phyloP scores from a whole-genome alignment of 768 basidiomycete species.

The Trametes cinnabarina region DNA sequence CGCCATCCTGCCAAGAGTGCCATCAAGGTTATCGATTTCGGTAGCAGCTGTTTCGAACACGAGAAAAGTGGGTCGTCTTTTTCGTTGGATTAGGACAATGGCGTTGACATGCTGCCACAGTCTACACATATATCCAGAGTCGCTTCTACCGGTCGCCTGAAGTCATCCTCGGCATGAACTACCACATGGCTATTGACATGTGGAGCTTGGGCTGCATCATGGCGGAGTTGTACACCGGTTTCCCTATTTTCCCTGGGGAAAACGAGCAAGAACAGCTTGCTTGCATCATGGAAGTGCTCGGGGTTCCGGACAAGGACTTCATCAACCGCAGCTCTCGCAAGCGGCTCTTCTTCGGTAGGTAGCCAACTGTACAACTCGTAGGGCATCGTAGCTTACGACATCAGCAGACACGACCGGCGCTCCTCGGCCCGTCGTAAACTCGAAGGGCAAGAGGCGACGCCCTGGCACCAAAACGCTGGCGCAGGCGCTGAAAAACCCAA shows the following conservation, averaged over 20 bases:
- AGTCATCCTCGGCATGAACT: conserved; percentile 98
- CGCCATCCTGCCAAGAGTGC: conserved; percentile 94
- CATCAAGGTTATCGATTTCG: conserved; percentile 98
- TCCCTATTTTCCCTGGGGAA: conserved; percentile 98
- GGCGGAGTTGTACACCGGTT: conserved; percentile 95
- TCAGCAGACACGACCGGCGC: conserved; percentile 83
- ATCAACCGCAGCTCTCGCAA: conserved; percentile 91
- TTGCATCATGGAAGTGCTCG: conserved; percentile 99
- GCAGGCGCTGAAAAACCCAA: conserved; percentile 82
- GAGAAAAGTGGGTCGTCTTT: conserved; percentile 78
- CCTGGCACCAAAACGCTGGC: conserved; percentile 89
- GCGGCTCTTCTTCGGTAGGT: conserved; percentile 92
- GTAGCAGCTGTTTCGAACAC: conserved; percentile 96
- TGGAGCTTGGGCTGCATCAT: conserved; percentile 99
- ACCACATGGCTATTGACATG: conserved; percentile 99
- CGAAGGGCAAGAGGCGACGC: conserved; percentile 89
- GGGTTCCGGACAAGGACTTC: conserved; percentile 92
- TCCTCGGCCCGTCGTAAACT: conserved; percentile 92
- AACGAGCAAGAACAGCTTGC: conserved; percentile 98
- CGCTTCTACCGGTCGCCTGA: conserved; percentile 99
- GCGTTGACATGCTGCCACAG: conserved; percentile 39
- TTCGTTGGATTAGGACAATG: background rate
- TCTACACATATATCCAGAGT: conserved; percentile 99
- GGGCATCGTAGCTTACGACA: background rate
- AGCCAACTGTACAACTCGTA: background rate